Evolutionary conservation across 108 stramenopile species (phyloP), one percentile per base, ranked within the genome.

Genomic region (Aurantiochytrium sp.): DNA sequence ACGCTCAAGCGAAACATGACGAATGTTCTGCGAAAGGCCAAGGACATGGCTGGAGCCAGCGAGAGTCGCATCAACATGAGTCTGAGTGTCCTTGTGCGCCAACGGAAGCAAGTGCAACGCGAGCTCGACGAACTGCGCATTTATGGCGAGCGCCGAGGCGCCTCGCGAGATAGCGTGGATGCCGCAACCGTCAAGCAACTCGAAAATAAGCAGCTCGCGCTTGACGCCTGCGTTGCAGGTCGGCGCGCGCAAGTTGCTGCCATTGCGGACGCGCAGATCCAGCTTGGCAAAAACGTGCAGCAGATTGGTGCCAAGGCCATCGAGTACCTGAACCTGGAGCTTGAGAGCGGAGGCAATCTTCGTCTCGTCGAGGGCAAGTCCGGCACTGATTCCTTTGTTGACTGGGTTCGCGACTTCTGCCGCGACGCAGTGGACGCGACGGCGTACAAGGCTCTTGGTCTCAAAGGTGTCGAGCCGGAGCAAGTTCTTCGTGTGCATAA

Each of bases 341-440:
- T 93, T 44, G 87, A 91, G 60, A 93, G 91, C 19, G 93, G 93
- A 16, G 93, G 93, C 10, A 93, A 93, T 88, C 88, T 93, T 4
- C 89, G 93, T 4, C 90, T 93, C 28, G 93, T 92, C 59, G 93
- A 93, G 47, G 93, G 92, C 23, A 87, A 88, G 5, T 90, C 91
- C 10, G 43, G 53, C 4, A 57, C 1, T 16, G 92, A 93, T 43
- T 90, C 88, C 25, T 92, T 92, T 91, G 88, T 58, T 89, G 19
- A 19, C 28, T 44, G 28, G 25, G 47, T 43, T 44, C 19, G 14
- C 51, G 88, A 44, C 4, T 83, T 72, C 49, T 72, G 29, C 58
- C 5, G 58, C 5, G 19, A 8, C 25, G 64, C 64, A 8, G 64
- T 72, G 43, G 29, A 89, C 87, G 89, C 45, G 64, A 44, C 59